Evolutionary conservation across 257 asterid species (phyloP).

Genomic region (Oldenlandia corymbosa): DNA sequence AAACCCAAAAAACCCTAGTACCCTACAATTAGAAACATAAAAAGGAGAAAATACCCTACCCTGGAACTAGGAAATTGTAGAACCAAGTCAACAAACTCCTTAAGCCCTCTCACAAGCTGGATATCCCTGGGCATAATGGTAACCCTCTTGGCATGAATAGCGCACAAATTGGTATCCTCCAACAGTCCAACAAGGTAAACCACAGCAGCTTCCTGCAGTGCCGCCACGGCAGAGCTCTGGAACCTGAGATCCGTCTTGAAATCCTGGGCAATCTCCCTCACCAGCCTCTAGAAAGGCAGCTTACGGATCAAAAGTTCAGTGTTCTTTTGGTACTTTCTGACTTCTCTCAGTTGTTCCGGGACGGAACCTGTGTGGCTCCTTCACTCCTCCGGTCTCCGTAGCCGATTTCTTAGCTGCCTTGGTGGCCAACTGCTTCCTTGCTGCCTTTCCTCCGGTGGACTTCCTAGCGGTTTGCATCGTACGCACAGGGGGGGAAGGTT

Average conservation of each 20-base stretch:
- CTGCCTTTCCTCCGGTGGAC: conserved; percentile 21
- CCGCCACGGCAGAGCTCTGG: conserved; percentile 23
- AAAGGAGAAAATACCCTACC: not conserved
- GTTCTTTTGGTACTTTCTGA: conserved; percentile 19
- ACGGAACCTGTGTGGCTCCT: conserved; percentile 23
- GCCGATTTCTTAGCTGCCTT: conserved; percentile 20
- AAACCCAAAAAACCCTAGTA: not conserved
- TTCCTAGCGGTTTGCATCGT: conserved; percentile 18
- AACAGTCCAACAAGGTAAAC: conserved; percentile 18
- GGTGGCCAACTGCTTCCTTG: conserved; percentile 21
- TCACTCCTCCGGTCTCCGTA: conserved; percentile 23
- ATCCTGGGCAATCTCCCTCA: conserved; percentile 21
- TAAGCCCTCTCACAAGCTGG: conserved; percentile 23
- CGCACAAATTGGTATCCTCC: conserved; percentile 19
- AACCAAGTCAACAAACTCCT: not conserved
- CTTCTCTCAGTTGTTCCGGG: conserved; percentile 16
- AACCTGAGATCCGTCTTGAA: conserved; percentile 21
- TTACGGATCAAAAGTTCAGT: conserved; percentile 18
- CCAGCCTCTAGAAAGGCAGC: conserved; percentile 19
- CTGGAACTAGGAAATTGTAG: not conserved
- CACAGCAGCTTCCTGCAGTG: conserved; percentile 19
- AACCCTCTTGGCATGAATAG: conserved; percentile 16
- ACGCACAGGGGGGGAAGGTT: conserved; percentile 7
- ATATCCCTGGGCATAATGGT: conserved; percentile 20
- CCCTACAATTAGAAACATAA: not conserved